Percentiles rank a stretch among this genome's conserved stretches.
phyloP scores from a whole-genome alignment of 1,284 basidiomycete species.

The Cryptococcus sp. region DNA sequence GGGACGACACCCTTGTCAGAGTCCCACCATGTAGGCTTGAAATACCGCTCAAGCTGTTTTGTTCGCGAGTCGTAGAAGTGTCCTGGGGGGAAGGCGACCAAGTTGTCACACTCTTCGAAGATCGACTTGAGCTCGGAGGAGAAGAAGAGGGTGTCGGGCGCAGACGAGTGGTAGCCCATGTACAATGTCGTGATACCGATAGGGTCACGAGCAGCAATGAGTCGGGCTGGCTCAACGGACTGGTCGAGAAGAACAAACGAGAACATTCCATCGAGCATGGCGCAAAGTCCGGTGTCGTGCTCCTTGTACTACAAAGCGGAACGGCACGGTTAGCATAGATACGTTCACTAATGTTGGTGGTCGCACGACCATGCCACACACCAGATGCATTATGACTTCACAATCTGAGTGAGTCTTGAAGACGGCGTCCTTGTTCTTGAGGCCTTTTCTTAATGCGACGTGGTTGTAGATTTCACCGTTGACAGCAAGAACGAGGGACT shows the following conservation, averaged over 20 bases:
- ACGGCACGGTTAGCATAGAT: neutral
- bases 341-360: neutral
- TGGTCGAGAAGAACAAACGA: conserved; percentile 96
- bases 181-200: conserved; percentile 98
- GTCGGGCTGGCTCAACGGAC: conserved; percentile 79
- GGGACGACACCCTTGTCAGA: conserved; percentile 65
- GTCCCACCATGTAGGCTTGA: conserved; percentile 86
- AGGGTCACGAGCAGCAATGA: conserved; percentile 95
- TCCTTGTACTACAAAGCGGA: conserved; percentile 69
- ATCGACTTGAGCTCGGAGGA: conserved; percentile 96
- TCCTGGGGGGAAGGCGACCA: conserved; percentile 95
- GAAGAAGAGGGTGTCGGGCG: conserved; percentile 86
- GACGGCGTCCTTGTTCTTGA: conserved; percentile 63
- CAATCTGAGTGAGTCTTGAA: conserved; percentile 99
- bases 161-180: conserved; percentile 86
- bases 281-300: conserved; percentile 71
- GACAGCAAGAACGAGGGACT: conserved; percentile 82
- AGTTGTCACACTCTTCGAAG: conserved; percentile 88
- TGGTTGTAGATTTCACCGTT: conserved; percentile 99
- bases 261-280: conserved; percentile 96
- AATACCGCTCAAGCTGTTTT: conserved; percentile 76
- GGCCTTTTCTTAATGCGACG: conserved; percentile 70
- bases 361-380: conserved; percentile 52
- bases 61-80: conserved; percentile 88
- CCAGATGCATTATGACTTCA: conserved; percentile 92